Evolutionary conservation across 148 eudicot species (phyloP), one percentile per base, ranked within the genome.

Genomic region (Pouteria glomerata): DNA sequence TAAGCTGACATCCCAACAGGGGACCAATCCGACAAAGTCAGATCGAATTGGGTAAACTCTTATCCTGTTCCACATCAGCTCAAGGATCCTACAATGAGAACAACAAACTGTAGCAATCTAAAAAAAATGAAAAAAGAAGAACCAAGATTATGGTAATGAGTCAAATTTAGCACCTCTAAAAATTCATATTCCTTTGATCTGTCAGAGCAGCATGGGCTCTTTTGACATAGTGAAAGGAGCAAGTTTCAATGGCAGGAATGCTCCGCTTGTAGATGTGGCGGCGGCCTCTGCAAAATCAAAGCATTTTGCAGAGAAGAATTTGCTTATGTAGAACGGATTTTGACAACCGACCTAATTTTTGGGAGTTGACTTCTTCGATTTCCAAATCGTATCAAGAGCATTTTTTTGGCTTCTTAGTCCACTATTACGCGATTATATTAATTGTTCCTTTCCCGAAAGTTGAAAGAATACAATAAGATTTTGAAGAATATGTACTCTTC

Each of bases 1-100:
- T n/a, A n/a, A n/a, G n/a, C n/a, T n/a, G n/a, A n/a, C n/a, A n/a
- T n/a, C n/a, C n/a, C 31, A 16, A 63, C 18, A 37, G 53, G 66
- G 44, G 58, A n/a, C 53, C 51, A 35, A 31, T 48, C 31, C 39
- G 60, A 74, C 5, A 71, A 76, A 72, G 77, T 48, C 42, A 27
- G 57, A 76, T 21, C 27, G 63, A 26, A 63, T 45, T 68, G 80
- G 80, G 77, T 69, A 73, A 57, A 66, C 76, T 42, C 76, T 60
- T 58, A 59, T 72, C 76, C 18, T 53, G 63, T 56, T 77, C 73
- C 78, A 77, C 74, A 72, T 73, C 57, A 66, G 62, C 71, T 13
- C 47, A 57, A 37, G 57, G 69, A 75, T 68, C 57, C 34, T 64
- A 44, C 75, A 42, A 45, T 47, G 34, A 60, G 16, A 29, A 45